Percentiles rank a stretch among this genome's conserved stretches.
Conservation (phyloP, 305 asterid species). For the Solanum aculeatissimum region DNA sequence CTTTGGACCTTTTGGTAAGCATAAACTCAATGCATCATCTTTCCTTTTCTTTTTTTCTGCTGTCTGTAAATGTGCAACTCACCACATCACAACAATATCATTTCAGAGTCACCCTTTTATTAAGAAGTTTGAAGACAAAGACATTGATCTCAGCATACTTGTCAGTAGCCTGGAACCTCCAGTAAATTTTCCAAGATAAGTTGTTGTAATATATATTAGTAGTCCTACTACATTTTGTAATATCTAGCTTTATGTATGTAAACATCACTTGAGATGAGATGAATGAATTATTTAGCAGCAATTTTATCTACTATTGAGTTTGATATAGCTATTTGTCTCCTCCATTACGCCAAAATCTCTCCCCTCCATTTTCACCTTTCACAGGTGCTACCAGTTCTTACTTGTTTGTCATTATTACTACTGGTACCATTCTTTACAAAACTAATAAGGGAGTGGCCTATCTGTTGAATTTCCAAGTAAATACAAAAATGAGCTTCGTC, state of each 20-base stretch:
- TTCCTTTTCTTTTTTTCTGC: background rate
- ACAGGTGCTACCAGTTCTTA: background rate
- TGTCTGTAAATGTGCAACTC: conserved; percentile 5
- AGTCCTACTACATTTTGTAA: background rate
- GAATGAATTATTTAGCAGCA: background rate
- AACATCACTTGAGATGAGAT: background rate
- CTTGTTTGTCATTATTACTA: background rate
- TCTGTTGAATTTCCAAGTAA: background rate
- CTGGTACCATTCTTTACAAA: background rate
- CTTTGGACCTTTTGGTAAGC: conserved; percentile 83
- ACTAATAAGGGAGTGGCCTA: background rate
- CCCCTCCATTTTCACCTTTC: background rate
- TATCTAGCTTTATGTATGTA: background rate
- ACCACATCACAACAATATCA: background rate
- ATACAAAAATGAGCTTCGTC: background rate
- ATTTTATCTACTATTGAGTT: background rate
- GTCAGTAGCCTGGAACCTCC: conserved; percentile 83
- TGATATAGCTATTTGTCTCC: background rate
- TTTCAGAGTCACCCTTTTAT: conserved; percentile 79
- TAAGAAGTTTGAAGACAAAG: conserved; percentile 91
- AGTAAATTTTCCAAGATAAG: conserved; percentile 48
- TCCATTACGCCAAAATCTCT: no score
- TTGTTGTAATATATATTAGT: background rate
- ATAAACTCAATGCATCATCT: background rate
- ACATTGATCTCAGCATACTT: conserved; percentile 73